Percentiles rank a stretch among this genome's conserved stretches.
Conservation (phyloP, 352 stramenopile genomes). For the Phytophthora meadii region DNA sequence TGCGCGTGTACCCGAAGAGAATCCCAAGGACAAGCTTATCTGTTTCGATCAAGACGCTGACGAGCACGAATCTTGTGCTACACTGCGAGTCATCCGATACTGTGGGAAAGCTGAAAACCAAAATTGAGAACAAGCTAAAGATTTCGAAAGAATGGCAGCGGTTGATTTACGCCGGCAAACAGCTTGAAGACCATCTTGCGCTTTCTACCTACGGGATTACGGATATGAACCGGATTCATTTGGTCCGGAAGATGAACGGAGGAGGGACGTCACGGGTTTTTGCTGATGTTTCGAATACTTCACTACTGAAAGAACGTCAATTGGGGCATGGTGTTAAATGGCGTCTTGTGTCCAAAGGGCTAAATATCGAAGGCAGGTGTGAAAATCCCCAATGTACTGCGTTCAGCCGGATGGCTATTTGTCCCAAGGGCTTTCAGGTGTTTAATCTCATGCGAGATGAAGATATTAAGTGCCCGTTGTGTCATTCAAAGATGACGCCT, state of each 20-base stretch:
- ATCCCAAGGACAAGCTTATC: conserved; percentile 32
- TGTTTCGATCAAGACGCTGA: conserved; percentile 45
- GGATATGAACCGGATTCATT: conserved; percentile 87
- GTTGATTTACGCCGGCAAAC: conserved; percentile 91
- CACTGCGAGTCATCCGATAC: conserved; percentile 2
- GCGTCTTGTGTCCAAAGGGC: conserved; percentile 17
- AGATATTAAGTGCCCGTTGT: conserved; percentile 22
- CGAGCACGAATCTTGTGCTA: conserved; percentile 87
- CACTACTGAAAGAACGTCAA: background rate
- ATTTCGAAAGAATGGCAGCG: conserved; percentile 90
- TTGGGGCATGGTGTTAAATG: background rate
- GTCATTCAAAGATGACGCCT: conserved; percentile 11
- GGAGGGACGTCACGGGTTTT: conserved; percentile 21
- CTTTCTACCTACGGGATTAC: conserved; percentile 91
- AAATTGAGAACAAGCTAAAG: conserved; percentile 80
- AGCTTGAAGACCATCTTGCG: conserved; percentile 89
- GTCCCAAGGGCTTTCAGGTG: conserved; percentile 5
- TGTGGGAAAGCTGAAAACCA: conserved; percentile 71
- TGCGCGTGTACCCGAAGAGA: conserved; percentile 29
- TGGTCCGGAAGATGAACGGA: conserved; percentile 77
- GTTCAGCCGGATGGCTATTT: conserved; percentile 23
- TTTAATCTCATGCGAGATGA: conserved; percentile 32
- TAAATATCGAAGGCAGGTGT: conserved; percentile 43
- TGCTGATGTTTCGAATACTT: conserved; percentile 6
- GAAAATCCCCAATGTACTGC: conserved; percentile 11